Percentiles rank a stretch among this genome's conserved stretches.
phyloP scores from a whole-genome alignment of 371 early-diverging fungal species.

The Coemansia sp. region DNA sequence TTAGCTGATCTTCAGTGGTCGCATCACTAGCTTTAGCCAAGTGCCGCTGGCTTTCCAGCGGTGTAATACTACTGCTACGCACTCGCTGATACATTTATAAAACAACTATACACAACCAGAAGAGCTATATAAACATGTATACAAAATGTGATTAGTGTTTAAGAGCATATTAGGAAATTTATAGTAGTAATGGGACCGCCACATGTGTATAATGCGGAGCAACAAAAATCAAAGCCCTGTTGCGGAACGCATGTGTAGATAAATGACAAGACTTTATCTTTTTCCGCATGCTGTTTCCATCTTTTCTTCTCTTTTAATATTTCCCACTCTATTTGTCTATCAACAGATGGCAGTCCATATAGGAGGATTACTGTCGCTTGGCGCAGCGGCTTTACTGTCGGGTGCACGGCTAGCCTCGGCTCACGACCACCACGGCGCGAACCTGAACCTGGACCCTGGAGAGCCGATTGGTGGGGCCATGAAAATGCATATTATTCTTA shows the following conservation, averaged over 20 bases:
- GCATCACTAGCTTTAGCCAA: constrained; percentile 29
- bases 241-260: too few relatives aligned
- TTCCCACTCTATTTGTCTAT: neutral
- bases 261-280: neutral
- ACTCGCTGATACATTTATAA: constrained; percentile 29
- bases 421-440: constrained; percentile 48
- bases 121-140: neutral
- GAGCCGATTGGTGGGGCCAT: constrained; percentile 52
- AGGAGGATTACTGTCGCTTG: constrained; percentile 1
- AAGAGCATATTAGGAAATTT: neutral
- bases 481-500: constrained; percentile 47
- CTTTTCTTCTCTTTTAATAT: neutral
- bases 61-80: constrained; percentile 24
- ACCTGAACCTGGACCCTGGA: constrained; percentile 46
- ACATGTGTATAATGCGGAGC: neutral
- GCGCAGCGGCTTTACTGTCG: constrained; percentile 9
- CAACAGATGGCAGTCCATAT: neutral
- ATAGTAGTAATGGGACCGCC: neutral
- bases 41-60: constrained; percentile 34
- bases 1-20: constrained; percentile 40
- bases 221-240: too few relatives aligned
- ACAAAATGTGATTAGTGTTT: neutral
- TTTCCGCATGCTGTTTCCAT: constrained; percentile 1
- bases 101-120: neutral
- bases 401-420: constrained; percentile 9